Evolutionary conservation across 192 early-diverging fungal genomes (phyloP).

Genomic region (Diversispora epigaea): DNA sequence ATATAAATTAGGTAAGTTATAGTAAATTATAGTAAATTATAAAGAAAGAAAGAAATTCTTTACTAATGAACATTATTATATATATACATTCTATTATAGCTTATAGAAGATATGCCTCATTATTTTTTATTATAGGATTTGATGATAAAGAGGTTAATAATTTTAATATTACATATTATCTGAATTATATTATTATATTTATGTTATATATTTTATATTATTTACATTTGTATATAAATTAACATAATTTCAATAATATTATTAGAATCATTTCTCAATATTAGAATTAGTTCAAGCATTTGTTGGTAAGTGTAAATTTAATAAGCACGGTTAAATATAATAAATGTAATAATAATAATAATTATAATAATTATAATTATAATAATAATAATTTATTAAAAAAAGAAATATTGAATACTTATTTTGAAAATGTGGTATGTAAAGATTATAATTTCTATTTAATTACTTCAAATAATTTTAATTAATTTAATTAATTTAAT

Average conservation of each 20-base stretch:
- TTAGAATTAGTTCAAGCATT: slow-evolving; percentile 39
- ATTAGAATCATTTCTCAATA: slow-evolving; percentile 42
- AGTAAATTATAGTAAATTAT: neutral
- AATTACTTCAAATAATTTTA: neutral
- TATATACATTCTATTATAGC: slow-evolving; percentile 26
- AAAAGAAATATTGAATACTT: slow-evolving; percentile 39
- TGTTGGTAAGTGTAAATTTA: slow-evolving; percentile 34
- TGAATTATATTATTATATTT: too few species aligned
- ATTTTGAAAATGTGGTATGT: slow-evolving; percentile 47
- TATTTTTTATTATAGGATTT: slow-evolving; percentile 43
- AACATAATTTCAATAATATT: neutral
- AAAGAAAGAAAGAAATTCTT: neutral
- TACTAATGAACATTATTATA: neutral
- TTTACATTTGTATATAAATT: neutral
- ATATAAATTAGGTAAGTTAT: slow-evolving; percentile 36
- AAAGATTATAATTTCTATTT: neutral
- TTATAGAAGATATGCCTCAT: slow-evolving; percentile 38
- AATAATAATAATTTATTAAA: neutral
- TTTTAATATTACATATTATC: neutral
- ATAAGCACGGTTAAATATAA: neutral
- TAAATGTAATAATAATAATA: neutral
- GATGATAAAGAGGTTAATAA: slow-evolving; percentile 35
- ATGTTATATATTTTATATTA: neutral
- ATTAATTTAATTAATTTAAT: neutral
- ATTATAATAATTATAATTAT: neutral